A percentile compares a stretch with the other conserved stretches of the same genome.
phyloP scores from a whole-genome alignment of 73 alveolate species.

The Tetrahymena elliotti region DNA sequence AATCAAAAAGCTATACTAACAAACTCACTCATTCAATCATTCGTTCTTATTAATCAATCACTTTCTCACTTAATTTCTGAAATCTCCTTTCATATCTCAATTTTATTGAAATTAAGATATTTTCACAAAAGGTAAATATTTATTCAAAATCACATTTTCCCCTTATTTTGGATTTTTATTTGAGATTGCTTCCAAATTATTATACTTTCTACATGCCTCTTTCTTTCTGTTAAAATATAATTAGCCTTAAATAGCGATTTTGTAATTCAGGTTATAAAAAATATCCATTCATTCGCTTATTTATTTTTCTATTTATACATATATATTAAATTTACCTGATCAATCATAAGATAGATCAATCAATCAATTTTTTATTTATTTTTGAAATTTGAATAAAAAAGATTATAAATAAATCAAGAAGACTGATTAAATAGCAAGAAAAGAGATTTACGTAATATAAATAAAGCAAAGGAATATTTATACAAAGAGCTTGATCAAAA shows the following conservation, averaged over 20 bases:
- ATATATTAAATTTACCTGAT: too few species aligned
- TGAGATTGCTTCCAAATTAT: neutral
- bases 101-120: neutral
- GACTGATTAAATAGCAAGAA: neutral
- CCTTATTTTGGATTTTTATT: too few species aligned
- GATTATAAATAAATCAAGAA: neutral
- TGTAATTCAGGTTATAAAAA: too few species aligned
- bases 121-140: neutral
- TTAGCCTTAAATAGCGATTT: too few species aligned
- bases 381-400: neutral
- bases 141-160: neutral
- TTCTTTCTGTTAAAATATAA: too few species aligned
- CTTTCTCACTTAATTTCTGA: neutral
- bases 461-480: neutral
- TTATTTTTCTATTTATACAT: too few species aligned
- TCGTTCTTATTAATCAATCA: too few species aligned
- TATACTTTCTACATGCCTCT: neutral
- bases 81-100: neutral
- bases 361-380: too few species aligned
- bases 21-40: too few species aligned
- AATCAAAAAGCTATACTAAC: too few species aligned
- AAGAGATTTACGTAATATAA: neutral
- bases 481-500: neutral
- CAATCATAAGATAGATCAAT: too few species aligned
- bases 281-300: too few species aligned